A percentile compares a stretch with the other conserved stretches of the same genome.
phyloP scores from a whole-genome alignment of 179 eudicot genomes.

The Silene noctiflora region DNA sequence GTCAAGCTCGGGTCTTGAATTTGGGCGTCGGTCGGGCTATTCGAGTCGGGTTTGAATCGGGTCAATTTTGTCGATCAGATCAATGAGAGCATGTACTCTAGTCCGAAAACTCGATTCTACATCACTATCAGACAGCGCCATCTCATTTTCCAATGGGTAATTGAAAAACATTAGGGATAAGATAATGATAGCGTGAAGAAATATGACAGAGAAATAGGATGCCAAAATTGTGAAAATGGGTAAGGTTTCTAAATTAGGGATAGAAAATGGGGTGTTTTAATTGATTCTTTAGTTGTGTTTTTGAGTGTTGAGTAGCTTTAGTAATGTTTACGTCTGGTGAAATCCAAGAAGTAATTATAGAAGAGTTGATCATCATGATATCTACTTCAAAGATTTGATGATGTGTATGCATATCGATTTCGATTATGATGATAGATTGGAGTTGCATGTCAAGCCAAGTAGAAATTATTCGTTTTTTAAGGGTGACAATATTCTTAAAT shows the following conservation, averaged over 20 bases:
- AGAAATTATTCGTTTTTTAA: not conserved
- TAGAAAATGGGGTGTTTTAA: slow-evolving; percentile 12
- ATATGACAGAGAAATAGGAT: not conserved
- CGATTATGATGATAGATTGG: not conserved
- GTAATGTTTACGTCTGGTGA: not conserved
- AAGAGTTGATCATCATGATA: not conserved
- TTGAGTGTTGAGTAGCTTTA: not conserved
- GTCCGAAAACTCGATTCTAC: too few species aligned
- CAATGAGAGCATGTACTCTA: too few species aligned
- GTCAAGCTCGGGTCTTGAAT: too few species aligned
- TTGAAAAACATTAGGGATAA: not conserved
- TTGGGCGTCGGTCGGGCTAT: too few species aligned
- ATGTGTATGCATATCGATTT: slow-evolving; percentile 4
- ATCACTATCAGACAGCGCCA: too few species aligned
- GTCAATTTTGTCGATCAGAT: too few species aligned
- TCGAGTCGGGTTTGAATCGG: too few species aligned
- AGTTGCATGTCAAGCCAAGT: not conserved
- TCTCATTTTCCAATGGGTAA: too few species aligned
- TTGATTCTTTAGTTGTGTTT: slow-evolving; percentile 15
- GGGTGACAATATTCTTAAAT: too few species aligned
- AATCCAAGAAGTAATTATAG: not conserved
- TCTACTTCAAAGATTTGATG: slow-evolving; percentile 17
- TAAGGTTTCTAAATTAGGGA: slow-evolving; percentile 1
- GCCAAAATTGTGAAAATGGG: slow-evolving; percentile 5
- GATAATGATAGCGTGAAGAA: slow-evolving; percentile 14